Evolutionary conservation across 305 asterid species (phyloP), one percentile per base, ranked within the genome.

Genomic region (Ajuga reptans): DNA sequence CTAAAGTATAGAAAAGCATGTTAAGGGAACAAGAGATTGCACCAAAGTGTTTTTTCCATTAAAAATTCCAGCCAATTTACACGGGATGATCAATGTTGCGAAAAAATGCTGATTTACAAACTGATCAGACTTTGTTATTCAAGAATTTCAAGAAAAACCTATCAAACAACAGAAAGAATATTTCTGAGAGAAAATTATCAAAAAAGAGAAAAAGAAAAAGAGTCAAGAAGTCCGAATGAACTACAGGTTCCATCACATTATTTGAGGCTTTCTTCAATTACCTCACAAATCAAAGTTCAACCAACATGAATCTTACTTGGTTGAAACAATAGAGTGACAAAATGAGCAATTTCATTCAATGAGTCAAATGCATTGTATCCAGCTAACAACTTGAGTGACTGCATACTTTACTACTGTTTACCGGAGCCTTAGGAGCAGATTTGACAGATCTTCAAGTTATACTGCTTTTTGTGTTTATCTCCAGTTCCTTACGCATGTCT

Each of bases 1-100:
- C 65, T 53, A 61, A 56, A 73, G 75, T 29, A 60, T 45, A 47
- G 65, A 45, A 58, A 47, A 58, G 67, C 55, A 60, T 69, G 56
- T 18, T 42, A 64, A 10, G 12, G 62, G 17, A 46, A 57, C 29
- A 75, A 41, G 27, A 52, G n/a, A 67, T 71, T 51, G 57, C 37
- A 62, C 52, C 65, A 60, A 58, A 41, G 36, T 29, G 21, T 51
- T 10, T 45, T 63, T 43, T 4, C 14, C 24, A 41, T 64, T n/a
- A 34, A 68, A 43, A 39, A 9, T 15, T 6, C 2, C 31, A 36
- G 65, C 50, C 42, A 9, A 39, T 54, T 24, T 49, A 66, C 12
- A 31, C 31, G 64, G 37, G 45, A 61, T 45, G 66, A 66, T 66
- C 43, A 34, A 33, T 27, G 60, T 61, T 59, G 9, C 27, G 75